phyloP scores from a whole-genome alignment of 1,139 yeast genomes.

The Pneumocystis canis region DNA sequence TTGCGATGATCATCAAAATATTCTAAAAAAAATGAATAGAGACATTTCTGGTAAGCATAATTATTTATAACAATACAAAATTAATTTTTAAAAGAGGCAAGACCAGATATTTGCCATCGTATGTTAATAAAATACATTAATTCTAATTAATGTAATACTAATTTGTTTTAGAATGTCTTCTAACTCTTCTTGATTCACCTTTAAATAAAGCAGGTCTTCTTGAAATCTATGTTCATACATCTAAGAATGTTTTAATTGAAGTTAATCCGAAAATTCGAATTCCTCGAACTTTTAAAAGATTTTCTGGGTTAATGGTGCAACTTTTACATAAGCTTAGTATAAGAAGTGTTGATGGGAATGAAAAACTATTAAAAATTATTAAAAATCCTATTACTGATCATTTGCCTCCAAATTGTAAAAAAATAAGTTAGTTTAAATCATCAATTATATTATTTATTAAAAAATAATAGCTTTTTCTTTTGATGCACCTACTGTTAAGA shows the following conservation, averaged over 20 bases:
- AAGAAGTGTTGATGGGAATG: conserved; percentile 88
- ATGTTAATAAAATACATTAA: conserved; percentile 83
- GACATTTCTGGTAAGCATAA: conserved; percentile 56
- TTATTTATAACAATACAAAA: neutral
- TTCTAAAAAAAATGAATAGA: conserved; percentile 86
- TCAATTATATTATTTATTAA: neutral
- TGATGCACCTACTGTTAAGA: conserved; percentile 77
- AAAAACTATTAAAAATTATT: conserved; percentile 79
- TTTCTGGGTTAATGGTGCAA: conserved; percentile 95
- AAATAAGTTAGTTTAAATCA: conserved; percentile 32
- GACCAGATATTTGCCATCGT: conserved; percentile 1
- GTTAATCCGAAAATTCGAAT: conserved; percentile 93
- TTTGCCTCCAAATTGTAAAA: conserved; percentile 87
- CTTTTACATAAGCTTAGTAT: conserved; percentile 80
- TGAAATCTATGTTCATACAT: conserved; percentile 92
- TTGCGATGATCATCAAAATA: conserved; percentile 97
- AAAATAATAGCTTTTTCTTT: conserved; percentile 47
- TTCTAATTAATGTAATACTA: conserved; percentile 9
- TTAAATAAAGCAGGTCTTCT: conserved; percentile 92
- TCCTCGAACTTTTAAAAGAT: conserved; percentile 94
- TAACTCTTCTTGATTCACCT: conserved; percentile 87
- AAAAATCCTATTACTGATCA: conserved; percentile 96
- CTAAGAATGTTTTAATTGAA: conserved; percentile 84
- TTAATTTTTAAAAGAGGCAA: neutral
- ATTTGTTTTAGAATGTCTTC: conserved; percentile 49